Evolutionary conservation across 768 basidiomycete genomes (phyloP).

Genomic region (Russula vinacea): DNA sequence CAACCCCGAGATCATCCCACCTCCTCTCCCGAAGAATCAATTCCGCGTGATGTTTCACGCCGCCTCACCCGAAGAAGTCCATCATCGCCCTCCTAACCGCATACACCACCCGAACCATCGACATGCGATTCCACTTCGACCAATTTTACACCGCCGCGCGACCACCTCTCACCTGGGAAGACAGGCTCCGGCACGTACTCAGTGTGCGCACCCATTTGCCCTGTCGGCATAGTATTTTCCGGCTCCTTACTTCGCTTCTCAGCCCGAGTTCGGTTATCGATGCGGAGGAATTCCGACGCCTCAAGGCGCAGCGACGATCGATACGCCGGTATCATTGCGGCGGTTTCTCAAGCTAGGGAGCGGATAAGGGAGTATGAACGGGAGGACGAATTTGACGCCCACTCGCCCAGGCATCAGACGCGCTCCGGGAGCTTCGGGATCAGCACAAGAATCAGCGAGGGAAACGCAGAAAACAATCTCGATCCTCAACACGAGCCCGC

Average conservation of each 20-base stretch:
- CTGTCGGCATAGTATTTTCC: neutral
- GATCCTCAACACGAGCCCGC: conserved; percentile 9
- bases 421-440: conserved; percentile 23
- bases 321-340: conserved; percentile 17
- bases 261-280: conserved; percentile 21
- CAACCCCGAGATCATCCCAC: neutral
- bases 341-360: conserved; percentile 19
- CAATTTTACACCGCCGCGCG: conserved; percentile 19
- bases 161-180: conserved; percentile 8
- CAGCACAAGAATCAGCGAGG: conserved; percentile 6
- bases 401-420: neutral
- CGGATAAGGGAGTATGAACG: conserved; percentile 6
- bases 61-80: conserved; percentile 6
- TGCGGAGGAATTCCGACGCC: conserved; percentile 22
- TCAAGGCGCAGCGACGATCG: conserved; percentile 11
- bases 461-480: conserved; percentile 16
- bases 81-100: conserved; percentile 7
- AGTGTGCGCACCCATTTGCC: conserved; percentile 11
- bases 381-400: neutral
- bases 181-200: conserved; percentile 14
- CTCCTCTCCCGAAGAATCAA: conserved; percentile 9
- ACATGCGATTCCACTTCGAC: conserved; percentile 21
- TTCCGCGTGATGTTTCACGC: conserved; percentile 21
- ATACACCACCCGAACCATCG: conserved; percentile 26
- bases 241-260: conserved; percentile 4